A percentile compares a stretch with the other conserved stretches of the same genome.
These are phyloP conservation scores for Penicillium sp. DNA, from an alignment of 2,329 filamentous ascomycete species.

Conservation along the genomic window DNA sequence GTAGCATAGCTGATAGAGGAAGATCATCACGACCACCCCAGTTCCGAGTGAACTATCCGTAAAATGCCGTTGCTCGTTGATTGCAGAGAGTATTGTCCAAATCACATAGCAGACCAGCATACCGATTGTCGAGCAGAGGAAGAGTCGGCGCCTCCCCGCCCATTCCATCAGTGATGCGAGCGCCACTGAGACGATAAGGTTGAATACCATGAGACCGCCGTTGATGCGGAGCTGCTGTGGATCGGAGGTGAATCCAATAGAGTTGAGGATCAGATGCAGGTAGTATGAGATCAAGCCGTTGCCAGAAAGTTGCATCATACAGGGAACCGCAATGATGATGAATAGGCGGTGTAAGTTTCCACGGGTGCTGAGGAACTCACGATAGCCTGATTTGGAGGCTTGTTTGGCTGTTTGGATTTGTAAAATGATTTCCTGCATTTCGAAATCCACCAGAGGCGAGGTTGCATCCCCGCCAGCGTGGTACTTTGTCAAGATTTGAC, in stretches of 20 bases:
- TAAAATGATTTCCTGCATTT: slow-evolving; percentile 12
- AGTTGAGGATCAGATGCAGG: slow-evolving; percentile 37
- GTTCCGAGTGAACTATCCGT: slow-evolving; percentile 5
- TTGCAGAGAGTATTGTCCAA: slow-evolving; percentile 12
- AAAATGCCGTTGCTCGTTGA: slow-evolving; percentile 12
- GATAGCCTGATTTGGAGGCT: slow-evolving; percentile 14
- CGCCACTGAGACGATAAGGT: slow-evolving; percentile 4
- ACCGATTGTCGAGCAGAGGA: slow-evolving; percentile 12
- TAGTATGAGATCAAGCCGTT: slow-evolving; percentile 44
- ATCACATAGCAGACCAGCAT: slow-evolving; percentile 14
- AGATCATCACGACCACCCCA: slow-evolving; percentile 15
- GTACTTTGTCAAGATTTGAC: slow-evolving; percentile 16
- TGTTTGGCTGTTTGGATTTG: slow-evolving; percentile 5
- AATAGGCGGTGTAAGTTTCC: slow-evolving; percentile 42
- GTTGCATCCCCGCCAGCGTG: slow-evolving; percentile 16
- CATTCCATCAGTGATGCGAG: slow-evolving; percentile 8
- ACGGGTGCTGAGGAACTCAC: slow-evolving; percentile 36
- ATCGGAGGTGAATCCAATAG: slow-evolving; percentile 39
- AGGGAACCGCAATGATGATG: slow-evolving; percentile 39
- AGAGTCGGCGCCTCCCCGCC: slow-evolving; percentile 8
- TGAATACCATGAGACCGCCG: slow-evolving; percentile 15
- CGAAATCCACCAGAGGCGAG: slow-evolving; percentile 9
- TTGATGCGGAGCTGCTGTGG: slow-evolving; percentile 42
- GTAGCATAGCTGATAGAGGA: slow-evolving; percentile 13
- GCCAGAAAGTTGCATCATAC: slow-evolving; percentile 43